A percentile compares a stretch with the other conserved stretches of the same genome.
Conservation (phyloP, 73 alveolate species). For the Blepharisma stoltei region DNA sequence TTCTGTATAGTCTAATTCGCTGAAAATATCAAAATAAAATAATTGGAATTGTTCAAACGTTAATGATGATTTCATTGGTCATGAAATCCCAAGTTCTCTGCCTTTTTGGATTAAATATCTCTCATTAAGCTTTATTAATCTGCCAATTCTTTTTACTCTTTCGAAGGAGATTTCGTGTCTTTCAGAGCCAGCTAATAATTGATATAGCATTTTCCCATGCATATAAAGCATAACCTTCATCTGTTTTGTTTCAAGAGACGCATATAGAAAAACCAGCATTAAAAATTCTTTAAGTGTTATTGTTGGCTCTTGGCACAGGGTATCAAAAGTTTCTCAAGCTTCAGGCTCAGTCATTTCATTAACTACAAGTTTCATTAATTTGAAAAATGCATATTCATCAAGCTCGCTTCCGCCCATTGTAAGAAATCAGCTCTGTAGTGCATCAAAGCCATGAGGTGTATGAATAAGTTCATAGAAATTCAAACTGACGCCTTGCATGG, state of each 20-base stretch:
- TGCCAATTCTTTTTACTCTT: conserved; percentile 21
- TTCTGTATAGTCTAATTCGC: no score
- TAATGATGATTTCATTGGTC: background rate
- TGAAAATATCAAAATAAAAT: conserved; percentile 9
- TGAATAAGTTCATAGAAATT: conserved; percentile 11
- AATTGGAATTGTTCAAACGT: conserved; percentile 3
- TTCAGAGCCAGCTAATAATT: conserved; percentile 20
- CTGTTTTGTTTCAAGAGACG: conserved; percentile 12
- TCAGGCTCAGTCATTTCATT: background rate
- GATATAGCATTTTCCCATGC: conserved; percentile 22
- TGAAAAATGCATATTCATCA: conserved; percentile 9
- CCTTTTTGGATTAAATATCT: conserved; percentile 1
- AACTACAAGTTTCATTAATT: background rate
- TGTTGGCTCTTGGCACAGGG: background rate
- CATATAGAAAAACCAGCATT: background rate
- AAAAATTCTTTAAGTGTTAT: conserved; percentile 4
- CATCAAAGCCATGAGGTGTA: conserved; percentile 1
- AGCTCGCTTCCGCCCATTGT: conserved; percentile 21
- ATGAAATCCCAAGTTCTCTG: background rate
- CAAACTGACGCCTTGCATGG: background rate
- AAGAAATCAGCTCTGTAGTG: background rate
- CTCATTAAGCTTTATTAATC: conserved; percentile 8
- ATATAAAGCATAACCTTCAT: conserved; percentile 7
- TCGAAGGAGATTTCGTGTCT: conserved; percentile 3
- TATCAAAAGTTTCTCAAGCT: conserved; percentile 17